phyloP scores from a whole-genome alignment of 805 yeast genomes.

The Cephaloascus albidus region DNA sequence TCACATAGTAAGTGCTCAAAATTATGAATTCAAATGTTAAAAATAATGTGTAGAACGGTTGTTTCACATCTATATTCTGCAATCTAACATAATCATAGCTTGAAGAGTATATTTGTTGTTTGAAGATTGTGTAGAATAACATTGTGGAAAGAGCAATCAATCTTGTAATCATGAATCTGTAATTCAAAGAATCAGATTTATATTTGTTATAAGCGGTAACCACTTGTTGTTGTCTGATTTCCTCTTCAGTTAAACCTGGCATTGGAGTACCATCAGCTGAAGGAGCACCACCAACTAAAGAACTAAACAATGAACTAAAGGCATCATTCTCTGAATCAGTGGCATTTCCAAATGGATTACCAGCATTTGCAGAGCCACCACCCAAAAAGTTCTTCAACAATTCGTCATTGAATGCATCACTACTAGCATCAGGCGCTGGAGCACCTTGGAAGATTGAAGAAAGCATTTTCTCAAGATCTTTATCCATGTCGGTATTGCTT shows the following conservation, averaged over 20 bases:
- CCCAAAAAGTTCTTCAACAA: background rate
- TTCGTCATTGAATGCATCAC: background rate
- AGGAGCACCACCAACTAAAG: slow-evolving; percentile 6
- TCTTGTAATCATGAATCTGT: background rate
- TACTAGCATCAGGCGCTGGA: background rate
- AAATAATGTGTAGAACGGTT: slow-evolving; percentile 12
- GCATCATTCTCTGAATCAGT: slow-evolving; percentile 14
- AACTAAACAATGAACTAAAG: slow-evolving; percentile 15
- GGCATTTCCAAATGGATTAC: slow-evolving; percentile 1
- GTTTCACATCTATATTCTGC: background rate
- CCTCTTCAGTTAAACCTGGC: background rate
- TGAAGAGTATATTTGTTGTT: background rate
- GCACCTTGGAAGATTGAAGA: slow-evolving; percentile 3
- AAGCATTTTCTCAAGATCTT: slow-evolving; percentile 7
- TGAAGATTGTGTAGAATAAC: background rate
- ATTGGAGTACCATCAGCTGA: slow-evolving; percentile 1
- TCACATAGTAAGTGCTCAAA: slow-evolving; percentile 6
- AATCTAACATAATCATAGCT: background rate
- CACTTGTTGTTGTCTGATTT: background rate
- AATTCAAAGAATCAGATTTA: background rate
- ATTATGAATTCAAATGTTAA: slow-evolving; percentile 9
- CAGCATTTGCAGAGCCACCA: background rate
- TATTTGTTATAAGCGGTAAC: background rate
- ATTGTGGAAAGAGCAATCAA: background rate
- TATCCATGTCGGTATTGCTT: background rate